A percentile compares a stretch with the other conserved stretches of the same genome.
phyloP scores from a whole-genome alignment of 345 rosid species.

The Salix purpurea region DNA sequence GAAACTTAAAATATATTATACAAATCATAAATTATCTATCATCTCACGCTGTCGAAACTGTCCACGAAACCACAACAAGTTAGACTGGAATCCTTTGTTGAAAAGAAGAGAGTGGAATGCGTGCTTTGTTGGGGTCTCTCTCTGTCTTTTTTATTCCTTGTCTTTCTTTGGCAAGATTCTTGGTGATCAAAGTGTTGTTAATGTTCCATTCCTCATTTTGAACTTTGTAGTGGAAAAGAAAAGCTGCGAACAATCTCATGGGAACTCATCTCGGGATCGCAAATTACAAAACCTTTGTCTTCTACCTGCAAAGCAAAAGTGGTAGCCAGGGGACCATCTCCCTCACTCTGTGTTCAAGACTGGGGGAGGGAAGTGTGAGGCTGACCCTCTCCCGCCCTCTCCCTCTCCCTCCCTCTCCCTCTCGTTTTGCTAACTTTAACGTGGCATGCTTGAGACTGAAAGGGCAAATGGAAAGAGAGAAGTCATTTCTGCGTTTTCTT shows the following conservation, averaged over 20 bases:
- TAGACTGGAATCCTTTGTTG: too few species aligned
- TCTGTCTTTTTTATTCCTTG: not conserved
- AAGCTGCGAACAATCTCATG: slow-evolving; percentile 8
- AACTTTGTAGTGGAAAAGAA: not conserved
- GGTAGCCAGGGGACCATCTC: slow-evolving; percentile 7
- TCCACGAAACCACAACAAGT: too few species aligned
- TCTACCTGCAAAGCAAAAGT: slow-evolving; percentile 27
- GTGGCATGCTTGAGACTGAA: slow-evolving; percentile 5
- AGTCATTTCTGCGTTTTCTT: not conserved
- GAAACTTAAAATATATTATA: too few species aligned
- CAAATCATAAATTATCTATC: too few species aligned
- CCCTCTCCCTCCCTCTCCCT: not conserved
- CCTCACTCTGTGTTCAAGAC: not conserved
- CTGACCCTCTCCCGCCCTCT: not conserved
- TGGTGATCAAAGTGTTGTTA: not conserved
- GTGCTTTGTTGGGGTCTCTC: too few species aligned
- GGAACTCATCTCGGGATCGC: slow-evolving; percentile 33
- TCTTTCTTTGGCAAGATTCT: not conserved
- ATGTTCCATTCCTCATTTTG: not conserved
- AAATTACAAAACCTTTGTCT: slow-evolving; percentile 23
- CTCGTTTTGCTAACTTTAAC: slow-evolving; percentile 15
- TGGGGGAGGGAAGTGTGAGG: not conserved
- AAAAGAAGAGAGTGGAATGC: too few species aligned
- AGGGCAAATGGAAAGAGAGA: not conserved
- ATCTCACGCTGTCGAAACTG: too few species aligned